Base-by-base conservation (phyloP, 495 filamentous ascomycete genomes). In the Tuber indicum region DNA sequence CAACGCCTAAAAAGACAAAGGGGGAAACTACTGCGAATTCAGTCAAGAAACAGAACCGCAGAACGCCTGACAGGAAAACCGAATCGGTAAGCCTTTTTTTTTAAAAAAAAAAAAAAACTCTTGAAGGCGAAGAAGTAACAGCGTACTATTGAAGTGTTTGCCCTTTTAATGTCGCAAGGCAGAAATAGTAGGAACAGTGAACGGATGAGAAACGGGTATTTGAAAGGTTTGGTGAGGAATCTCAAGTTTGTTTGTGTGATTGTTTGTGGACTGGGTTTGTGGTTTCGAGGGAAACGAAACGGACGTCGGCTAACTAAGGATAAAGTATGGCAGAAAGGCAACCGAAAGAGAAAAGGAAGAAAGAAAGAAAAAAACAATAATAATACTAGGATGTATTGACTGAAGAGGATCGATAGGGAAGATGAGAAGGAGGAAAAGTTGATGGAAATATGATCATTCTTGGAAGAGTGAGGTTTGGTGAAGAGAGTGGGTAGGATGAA, bases 391-490 rank as follows among this genome's bases (percentile, higher is more conserved):
- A 77, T 75, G 78, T 80, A 81, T 80, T 76, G 74, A 78, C 75
- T 76, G 79, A 77, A 81, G n/a, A 42, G 71, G 36, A 72, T 72
- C 41, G 41, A 17, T 43, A 43, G n/a, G 71, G 36, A 43, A 74
- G 72, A 47, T 36, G 52, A 47, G 71, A 45, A 45, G 72, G 39
- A 74, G 41, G 75, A 78, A 72, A 52, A 78, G 79, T 81, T 43
- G 75, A 75, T 71, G 79, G 78, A 75, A 81, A 75, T 80, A 81
- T 74, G 78, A 75, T 81, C 78, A 81, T 77, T 78, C 78, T 81
- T 79, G 79, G 79, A 49, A 71, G 79, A 46, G 73, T 44, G 70
- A 49, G 44, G 75, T 75, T 81, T 81, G 78, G 75, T 72, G 78
- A 72, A 77, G 52, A 72, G 75, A 36, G 23, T 45, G 72, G 72